These are phyloP conservation scores for Isabelozyma gotoi DNA, from an alignment of 805 yeast genomes.

Conservation along the genomic window DNA sequence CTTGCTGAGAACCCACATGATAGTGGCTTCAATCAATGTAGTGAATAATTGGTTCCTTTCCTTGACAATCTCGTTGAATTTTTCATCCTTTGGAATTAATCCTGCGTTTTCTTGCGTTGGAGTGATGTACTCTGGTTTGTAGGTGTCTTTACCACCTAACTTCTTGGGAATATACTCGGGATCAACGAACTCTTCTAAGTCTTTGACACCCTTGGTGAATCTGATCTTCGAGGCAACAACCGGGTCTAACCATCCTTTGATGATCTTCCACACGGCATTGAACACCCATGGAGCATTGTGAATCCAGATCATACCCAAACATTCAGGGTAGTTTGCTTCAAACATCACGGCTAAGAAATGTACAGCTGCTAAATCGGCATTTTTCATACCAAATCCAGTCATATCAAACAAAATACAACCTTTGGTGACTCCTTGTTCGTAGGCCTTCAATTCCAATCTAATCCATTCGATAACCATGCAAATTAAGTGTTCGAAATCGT, in stretches of 20 bases:
- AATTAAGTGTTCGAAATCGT: slow-evolving; percentile 59
- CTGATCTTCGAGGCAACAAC: slow-evolving; percentile 90
- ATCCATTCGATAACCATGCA: slow-evolving; percentile 70
- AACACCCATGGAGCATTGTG: slow-evolving; percentile 97
- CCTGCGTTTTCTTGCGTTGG: slow-evolving; percentile 72
- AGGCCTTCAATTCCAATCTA: slow-evolving; percentile 52
- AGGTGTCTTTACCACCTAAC: slow-evolving; percentile 71
- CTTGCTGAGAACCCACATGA: slow-evolving; percentile 68
- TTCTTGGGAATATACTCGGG: slow-evolving; percentile 60
- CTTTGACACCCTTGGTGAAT: slow-evolving; percentile 72
- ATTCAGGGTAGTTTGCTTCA: slow-evolving; percentile 94
- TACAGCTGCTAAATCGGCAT: slow-evolving; percentile 88
- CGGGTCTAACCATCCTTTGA: slow-evolving; percentile 94
- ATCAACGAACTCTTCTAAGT: slow-evolving; percentile 63
- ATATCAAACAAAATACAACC: slow-evolving; percentile 59
- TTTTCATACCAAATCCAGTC: slow-evolving; percentile 73
- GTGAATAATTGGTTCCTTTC: slow-evolving; percentile 54
- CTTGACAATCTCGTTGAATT: slow-evolving; percentile 35
- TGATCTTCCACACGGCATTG: slow-evolving; percentile 85
- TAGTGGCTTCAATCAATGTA: slow-evolving; percentile 60
- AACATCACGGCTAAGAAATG: slow-evolving; percentile 81
- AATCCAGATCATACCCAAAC: slow-evolving; percentile 74
- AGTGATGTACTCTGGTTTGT: slow-evolving; percentile 55
- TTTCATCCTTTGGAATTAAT: slow-evolving; percentile 48
- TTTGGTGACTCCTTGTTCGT: slow-evolving; percentile 15